Evolutionary conservation across 2,329 filamentous ascomycete species (phyloP).

Genomic region (Botrytis medusae): DNA sequence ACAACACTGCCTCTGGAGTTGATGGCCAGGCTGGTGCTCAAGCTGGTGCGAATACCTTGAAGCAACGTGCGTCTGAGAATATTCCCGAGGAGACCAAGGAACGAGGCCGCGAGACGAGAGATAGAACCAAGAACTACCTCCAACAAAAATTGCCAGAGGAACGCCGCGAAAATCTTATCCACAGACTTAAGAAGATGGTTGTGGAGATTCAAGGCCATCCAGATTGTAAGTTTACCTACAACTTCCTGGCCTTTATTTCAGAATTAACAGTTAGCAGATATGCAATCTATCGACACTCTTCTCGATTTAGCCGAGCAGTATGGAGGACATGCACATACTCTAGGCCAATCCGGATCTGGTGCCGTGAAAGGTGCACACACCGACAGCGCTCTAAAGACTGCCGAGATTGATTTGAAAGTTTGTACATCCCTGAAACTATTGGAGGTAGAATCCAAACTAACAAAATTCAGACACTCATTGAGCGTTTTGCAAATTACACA

Average conservation of each 20-base stretch:
- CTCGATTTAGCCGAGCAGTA: constrained; percentile 84
- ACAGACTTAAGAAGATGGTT: constrained; percentile 95
- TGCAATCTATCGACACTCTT: constrained; percentile 85
- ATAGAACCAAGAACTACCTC: constrained; percentile 69
- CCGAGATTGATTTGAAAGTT: constrained; percentile 73
- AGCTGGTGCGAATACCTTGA: constrained; percentile 43
- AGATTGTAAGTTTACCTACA: constrained; percentile 60
- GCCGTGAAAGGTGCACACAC: constrained; percentile 71
- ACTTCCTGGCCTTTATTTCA: neutral
- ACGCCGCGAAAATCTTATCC: constrained; percentile 87
- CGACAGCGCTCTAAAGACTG: constrained; percentile 62
- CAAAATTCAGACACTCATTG: constrained; percentile 68
- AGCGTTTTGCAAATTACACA: constrained; percentile 94
- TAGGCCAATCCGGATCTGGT: constrained; percentile 64
- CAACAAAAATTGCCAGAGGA: constrained; percentile 86
- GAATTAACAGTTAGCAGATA: constrained; percentile 52
- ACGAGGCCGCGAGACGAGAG: constrained; percentile 51
- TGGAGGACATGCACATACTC: constrained; percentile 65
- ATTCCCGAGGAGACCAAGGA: constrained; percentile 62
- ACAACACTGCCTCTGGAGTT: constrained; percentile 48
- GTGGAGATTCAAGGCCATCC: constrained; percentile 94
- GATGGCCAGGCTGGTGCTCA: constrained; percentile 51
- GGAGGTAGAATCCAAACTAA: constrained; percentile 21
- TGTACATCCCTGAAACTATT: neutral
- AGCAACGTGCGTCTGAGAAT: constrained; percentile 61